These are phyloP conservation scores for Apiotrichum siamense DNA, from an alignment of 1,284 basidiomycete species.

Conservation along the genomic window DNA sequence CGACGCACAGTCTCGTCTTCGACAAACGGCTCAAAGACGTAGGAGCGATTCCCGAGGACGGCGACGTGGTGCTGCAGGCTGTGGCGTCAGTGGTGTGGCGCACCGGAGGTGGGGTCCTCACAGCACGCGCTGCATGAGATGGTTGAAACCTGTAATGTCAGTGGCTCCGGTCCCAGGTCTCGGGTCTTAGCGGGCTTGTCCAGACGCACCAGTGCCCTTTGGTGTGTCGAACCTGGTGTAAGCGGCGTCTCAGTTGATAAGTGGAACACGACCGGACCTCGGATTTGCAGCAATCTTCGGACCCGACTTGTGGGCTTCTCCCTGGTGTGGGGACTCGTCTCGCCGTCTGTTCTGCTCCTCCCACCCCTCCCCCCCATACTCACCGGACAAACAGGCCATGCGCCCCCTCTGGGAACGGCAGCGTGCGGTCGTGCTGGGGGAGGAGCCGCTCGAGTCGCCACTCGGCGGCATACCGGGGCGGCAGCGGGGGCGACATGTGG, in stretches of 20 bases:
- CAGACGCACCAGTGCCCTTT: conserved; percentile 35
- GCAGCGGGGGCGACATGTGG: conserved; percentile 33
- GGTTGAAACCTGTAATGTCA: conserved; percentile 26
- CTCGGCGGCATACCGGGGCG: conserved; percentile 34
- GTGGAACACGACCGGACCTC: neutral
- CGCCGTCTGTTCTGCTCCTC: too few species aligned
- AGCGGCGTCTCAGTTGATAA: neutral
- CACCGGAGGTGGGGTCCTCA: too few species aligned
- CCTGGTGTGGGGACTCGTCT: neutral
- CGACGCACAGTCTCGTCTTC: conserved; percentile 32
- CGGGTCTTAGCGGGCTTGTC: too few species aligned
- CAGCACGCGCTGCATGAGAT: conserved; percentile 31
- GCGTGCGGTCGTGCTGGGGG: conserved; percentile 18
- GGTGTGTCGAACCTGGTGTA: conserved; percentile 38
- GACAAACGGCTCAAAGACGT: conserved; percentile 41
- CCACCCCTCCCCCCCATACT: conserved; percentile 9
- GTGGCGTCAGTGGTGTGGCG: neutral
- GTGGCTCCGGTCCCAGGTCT: neutral
- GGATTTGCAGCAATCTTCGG: neutral
- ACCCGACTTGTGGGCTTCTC: too few species aligned
- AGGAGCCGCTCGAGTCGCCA: conserved; percentile 12
- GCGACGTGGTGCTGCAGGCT: conserved; percentile 45
- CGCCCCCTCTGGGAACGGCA: conserved; percentile 24
- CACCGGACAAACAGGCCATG: conserved; percentile 37
- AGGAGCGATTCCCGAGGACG: conserved; percentile 32